Base-by-base conservation (phyloP, 2,329 filamentous ascomycete genomes). In the Cercospora nicotianae region DNA sequence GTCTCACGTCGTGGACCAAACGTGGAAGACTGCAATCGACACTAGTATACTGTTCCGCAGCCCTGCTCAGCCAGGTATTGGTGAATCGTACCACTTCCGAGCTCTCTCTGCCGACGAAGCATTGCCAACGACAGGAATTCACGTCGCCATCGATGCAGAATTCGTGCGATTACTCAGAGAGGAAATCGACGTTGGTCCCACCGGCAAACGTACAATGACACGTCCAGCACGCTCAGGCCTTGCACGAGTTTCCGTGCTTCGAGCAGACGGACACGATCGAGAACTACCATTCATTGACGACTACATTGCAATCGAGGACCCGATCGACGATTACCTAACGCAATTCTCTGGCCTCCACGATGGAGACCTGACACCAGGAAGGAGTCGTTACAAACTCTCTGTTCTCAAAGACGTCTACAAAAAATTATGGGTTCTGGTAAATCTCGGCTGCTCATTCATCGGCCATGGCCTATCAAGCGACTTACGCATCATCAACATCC, bases 401-500 rank as follows among this genome's bases (percentile, higher is more conserved):
- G 87, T 91, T 1, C 85, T 98, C 48, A 99, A 99, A 78, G 87
- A 91, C 67, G 94, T 92, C 1, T 99, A 98, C 84, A 99, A 99
- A 81, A 97, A 97, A 79, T 88, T 99, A 31, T 99, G 96, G 96
- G 87, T 98, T 16, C 85, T 99, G 18, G 87, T 99, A 33, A 99
- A 99, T 77, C 85, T 98, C 0, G 95, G 95, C 59, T 97, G 93
- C 80, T 88, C 92, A 70, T 99, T 99, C 78, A 87, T 99, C 5
- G 95, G 95, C 2, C 95, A 99, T 76, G 94, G 94, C 3, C 84
- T 99, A 51, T 92, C 92, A 72, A 94, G 95, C 74, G 95, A 99
- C 80, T 98, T 99, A 81, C 92, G 95, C 63, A 96, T 96, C 65
- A 96, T 97, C 81, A 99, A 99, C 79, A 97, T 99, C 65, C 92